Conservation (phyloP, 1,284 basidiomycete species). For the Cutaneotrichosporon sp. region DNA sequence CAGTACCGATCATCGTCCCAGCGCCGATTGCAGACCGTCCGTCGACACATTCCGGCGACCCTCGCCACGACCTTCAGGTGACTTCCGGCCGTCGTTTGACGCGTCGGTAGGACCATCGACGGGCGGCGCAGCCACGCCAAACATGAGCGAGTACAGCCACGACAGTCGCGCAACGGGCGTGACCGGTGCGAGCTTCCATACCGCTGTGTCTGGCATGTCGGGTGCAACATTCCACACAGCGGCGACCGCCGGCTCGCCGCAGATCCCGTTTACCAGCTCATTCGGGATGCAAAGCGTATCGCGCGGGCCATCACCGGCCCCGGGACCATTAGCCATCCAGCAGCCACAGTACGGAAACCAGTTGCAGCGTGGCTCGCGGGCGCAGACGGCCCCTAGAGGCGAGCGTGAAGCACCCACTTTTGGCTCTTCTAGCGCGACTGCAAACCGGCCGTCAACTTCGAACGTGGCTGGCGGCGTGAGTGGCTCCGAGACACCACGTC, state of each 20-base stretch:
- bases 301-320: slow-evolving; percentile 5
- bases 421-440: neutral
- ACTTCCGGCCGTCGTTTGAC: slow-evolving; percentile 9
- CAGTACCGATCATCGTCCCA: slow-evolving; percentile 6
- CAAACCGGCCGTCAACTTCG: neutral
- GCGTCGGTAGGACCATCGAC: neutral
- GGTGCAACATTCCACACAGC: neutral
- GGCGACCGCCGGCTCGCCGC: neutral
- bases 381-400: neutral
- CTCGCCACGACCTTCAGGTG: slow-evolving; percentile 2
- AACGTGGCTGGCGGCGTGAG: neutral
- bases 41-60: slow-evolving; percentile 9
- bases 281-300: neutral
- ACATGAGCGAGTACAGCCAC: slow-evolving; percentile 13
- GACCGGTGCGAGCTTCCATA: slow-evolving; percentile 6
- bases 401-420: neutral
- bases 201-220: neutral
- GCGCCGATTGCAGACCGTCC: slow-evolving; percentile 7
- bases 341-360: slow-evolving; percentile 4
- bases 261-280: neutral
- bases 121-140: slow-evolving; percentile 3
- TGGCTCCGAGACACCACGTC: neutral
- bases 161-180: slow-evolving; percentile 4
- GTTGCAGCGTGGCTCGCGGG: neutral
- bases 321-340: neutral